Percentiles rank a stretch among this genome's conserved stretches.
These are phyloP conservation scores for Ascochyta pisi DNA, from an alignment of 2,329 filamentous ascomycete species.

Conservation along the genomic window DNA sequence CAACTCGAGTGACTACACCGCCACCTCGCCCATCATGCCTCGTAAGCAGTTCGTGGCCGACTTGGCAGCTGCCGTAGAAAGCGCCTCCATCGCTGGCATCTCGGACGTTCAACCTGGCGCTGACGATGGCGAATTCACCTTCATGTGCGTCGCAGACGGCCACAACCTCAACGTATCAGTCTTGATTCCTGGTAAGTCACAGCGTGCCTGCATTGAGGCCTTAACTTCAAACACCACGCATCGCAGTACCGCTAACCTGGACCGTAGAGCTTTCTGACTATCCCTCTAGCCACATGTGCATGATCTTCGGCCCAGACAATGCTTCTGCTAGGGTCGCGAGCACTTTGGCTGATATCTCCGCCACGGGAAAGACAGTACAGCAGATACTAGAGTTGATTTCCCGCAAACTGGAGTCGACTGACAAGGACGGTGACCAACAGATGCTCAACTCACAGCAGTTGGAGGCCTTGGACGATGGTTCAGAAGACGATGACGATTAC, in stretches of 20 bases:
- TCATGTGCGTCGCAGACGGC: constrained; percentile 53
- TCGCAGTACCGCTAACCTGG: background rate
- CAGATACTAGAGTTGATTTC: constrained; percentile 59
- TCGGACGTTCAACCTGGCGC: constrained; percentile 65
- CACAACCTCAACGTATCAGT: constrained; percentile 49
- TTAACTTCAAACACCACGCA: background rate
- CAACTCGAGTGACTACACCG: background rate
- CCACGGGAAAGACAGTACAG: constrained; percentile 55
- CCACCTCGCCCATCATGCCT: constrained; percentile 61
- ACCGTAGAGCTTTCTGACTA: constrained; percentile 65
- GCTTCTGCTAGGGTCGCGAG: constrained; percentile 52
- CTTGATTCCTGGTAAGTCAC: constrained; percentile 38
- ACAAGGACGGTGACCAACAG: constrained; percentile 52
- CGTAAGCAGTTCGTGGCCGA: constrained; percentile 71
- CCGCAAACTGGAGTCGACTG: constrained; percentile 40
- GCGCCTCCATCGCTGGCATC: constrained; percentile 57
- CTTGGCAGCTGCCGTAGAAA: constrained; percentile 51
- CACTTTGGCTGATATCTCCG: constrained; percentile 56
- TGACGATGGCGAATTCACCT: constrained; percentile 75
- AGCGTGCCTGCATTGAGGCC: background rate
- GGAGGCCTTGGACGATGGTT: constrained; percentile 40
- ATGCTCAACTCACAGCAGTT: constrained; percentile 51
- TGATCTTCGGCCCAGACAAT: constrained; percentile 61
- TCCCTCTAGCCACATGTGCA: constrained; percentile 63
- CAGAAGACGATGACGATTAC: constrained; percentile 38